Evolutionary conservation across 352 stramenopile genomes (phyloP).

Genomic region (Pythium biforme): DNA sequence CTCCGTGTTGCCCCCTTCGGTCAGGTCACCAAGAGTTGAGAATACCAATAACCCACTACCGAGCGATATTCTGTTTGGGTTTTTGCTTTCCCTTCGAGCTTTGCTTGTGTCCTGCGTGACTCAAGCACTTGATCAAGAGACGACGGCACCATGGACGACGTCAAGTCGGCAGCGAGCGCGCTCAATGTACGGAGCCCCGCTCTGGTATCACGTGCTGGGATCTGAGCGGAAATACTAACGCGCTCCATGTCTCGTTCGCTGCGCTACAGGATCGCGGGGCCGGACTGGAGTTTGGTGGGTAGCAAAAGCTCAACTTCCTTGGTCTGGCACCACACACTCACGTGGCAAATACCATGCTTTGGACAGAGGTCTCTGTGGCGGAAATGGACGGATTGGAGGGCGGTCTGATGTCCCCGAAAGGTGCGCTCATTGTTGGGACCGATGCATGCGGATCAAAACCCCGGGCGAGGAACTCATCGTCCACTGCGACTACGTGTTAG

Average conservation of each 20-base stretch:
- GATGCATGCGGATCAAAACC: not conserved
- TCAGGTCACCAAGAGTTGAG: too few species aligned
- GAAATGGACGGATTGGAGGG: conserved; percentile 72
- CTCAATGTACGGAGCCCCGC: conserved; percentile 35
- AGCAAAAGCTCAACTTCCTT: not conserved
- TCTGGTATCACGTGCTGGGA: not conserved
- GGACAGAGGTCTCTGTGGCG: conserved; percentile 72
- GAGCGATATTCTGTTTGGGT: too few species aligned
- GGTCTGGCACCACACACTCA: not conserved
- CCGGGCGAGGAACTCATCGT: too few species aligned
- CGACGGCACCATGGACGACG: conserved; percentile 34
- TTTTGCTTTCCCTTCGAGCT: too few species aligned
- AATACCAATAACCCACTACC: too few species aligned
- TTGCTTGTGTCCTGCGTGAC: too few species aligned
- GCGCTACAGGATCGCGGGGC: conserved; percentile 53
- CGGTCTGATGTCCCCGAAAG: conserved; percentile 74
- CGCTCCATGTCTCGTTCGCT: not conserved
- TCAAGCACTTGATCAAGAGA: too few species aligned
- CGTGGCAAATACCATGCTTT: not conserved
- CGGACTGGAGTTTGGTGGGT: conserved; percentile 69
- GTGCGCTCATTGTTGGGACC: conserved; percentile 18
- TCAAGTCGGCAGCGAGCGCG: conserved; percentile 41
- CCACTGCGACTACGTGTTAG: conserved; percentile 12
- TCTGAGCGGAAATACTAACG: not conserved
- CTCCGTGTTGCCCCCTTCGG: too few species aligned